Evolutionary conservation across 129 eudicot genomes (phyloP), one percentile per base, ranked within the genome.

Genomic region (Ambrosia trifida): DNA sequence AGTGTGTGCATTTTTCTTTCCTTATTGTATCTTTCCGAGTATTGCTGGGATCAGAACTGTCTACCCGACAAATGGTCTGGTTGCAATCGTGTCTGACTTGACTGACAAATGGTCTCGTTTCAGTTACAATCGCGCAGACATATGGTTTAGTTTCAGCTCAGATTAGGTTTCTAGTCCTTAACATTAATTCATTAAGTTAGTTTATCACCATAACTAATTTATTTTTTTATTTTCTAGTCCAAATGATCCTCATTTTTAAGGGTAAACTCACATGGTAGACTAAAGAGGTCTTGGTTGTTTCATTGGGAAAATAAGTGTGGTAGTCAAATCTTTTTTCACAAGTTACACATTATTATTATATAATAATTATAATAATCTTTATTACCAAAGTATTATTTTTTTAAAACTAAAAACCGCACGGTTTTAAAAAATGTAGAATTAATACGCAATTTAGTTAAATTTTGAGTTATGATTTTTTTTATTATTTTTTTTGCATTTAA

Each of bases 21-120:
- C 11, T 62, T 41, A 11, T 30, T 11, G 11, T 11, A 6, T 11
- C 7, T 32, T n/a, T 9, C 19, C 20, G n/a, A 32, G 3, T 17
- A 6, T 12, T 19, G 50, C 32, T 47, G 54, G 43, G 30, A 31
- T 6, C 9, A 10, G 17, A 41, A 72, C 45, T 10, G 31, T 13
- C n/a, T 36, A 11, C 44, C n/a, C 17, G 4, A 66, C 70, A 45
- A 66, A 66, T 12, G 35, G 57, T 62, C 28, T 62, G n/a, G 30
- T 36, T 35, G 35, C n/a, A 60, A 4, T 33, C 5, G 5, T 12
- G 16, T 1, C 14, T 2, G n/a, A 56, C 35, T 12, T 14, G 35
- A 56, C 32, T 19, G 35, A 56, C 32, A 19, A 20, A 56, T 56
- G 62, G 36, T 56, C 62, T 24, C 10, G 33, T 20, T 56, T 56